Evolutionary conservation across 306 rosid species (phyloP).

Genomic region (Senna tora): DNA sequence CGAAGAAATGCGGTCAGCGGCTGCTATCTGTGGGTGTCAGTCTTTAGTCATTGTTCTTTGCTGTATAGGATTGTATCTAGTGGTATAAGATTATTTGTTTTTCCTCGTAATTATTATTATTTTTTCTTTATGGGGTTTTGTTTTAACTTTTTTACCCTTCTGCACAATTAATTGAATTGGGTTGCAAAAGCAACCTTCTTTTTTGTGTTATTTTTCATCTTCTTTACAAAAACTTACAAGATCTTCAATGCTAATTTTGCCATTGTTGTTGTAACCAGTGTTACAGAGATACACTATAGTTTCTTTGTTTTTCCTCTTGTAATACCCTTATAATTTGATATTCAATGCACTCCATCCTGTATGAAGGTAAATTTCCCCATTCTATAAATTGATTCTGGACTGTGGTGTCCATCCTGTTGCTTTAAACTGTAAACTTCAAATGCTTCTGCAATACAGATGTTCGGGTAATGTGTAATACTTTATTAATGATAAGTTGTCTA

Average conservation of each 20-base stretch:
- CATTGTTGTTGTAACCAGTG: slow-evolving; percentile 43
- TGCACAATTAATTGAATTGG: slow-evolving; percentile 54
- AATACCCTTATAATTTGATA: slow-evolving; percentile 29
- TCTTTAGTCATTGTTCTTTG: slow-evolving; percentile 48
- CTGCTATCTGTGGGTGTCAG: slow-evolving; percentile 39
- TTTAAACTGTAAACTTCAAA: no score
- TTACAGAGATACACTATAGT: slow-evolving; percentile 37
- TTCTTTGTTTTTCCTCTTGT: slow-evolving; percentile 33
- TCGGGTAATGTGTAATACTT: neutral
- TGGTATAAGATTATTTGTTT: slow-evolving; percentile 62
- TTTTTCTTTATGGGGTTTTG: slow-evolving; percentile 53
- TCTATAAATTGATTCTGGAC: neutral
- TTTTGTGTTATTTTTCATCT: slow-evolving; percentile 14
- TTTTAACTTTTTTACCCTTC: slow-evolving; percentile 43
- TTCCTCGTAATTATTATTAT: slow-evolving; percentile 38
- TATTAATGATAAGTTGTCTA: neutral
- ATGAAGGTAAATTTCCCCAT: slow-evolving; percentile 1
- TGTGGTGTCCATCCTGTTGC: neutral
- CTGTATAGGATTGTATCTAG: slow-evolving; percentile 80
- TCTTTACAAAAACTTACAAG: slow-evolving; percentile 28
- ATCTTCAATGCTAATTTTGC: slow-evolving; percentile 47
- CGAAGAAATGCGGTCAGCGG: slow-evolving; percentile 53
- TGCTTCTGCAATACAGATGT: neutral
- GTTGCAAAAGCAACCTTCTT: slow-evolving; percentile 60
- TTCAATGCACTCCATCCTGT: slow-evolving; percentile 12